Conservation (phyloP, 139 green algal species). For the Micromonas commoda region DNA sequence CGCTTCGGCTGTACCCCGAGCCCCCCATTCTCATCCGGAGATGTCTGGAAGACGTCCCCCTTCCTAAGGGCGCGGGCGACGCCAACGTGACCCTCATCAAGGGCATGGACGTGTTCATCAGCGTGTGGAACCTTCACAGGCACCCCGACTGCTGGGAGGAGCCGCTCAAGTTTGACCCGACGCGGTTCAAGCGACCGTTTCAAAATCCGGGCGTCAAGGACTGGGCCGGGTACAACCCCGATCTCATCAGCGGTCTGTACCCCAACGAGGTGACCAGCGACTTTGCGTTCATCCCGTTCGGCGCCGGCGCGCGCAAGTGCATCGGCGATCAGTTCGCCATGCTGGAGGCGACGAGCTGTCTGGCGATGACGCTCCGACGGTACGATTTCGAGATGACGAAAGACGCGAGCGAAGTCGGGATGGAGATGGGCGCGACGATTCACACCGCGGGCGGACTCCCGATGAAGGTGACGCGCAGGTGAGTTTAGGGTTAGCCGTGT, state of each 20-base stretch:
- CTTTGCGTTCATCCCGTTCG: conserved; percentile 94
- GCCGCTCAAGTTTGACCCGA: conserved; percentile 73
- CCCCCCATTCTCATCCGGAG: conserved; percentile 87
- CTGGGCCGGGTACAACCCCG: conserved; percentile 58
- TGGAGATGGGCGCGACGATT: conserved; percentile 47
- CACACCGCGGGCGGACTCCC: conserved; percentile 46
- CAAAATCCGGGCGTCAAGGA: conserved; percentile 24
- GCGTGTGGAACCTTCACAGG: conserved; percentile 50
- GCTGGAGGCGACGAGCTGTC: conserved; percentile 47
- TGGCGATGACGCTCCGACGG: conserved; percentile 77
- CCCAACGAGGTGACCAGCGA: conserved; percentile 86
- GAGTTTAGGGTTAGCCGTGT: too few relatives aligned
- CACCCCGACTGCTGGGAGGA: conserved; percentile 90
- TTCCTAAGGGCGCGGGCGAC: conserved; percentile 43
- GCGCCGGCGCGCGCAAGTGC: conserved; percentile 88
- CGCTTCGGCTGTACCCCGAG: conserved; percentile 88
- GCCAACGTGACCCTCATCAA: conserved; percentile 75
- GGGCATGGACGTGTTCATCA: conserved; percentile 97
- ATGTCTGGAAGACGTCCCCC: conserved; percentile 36
- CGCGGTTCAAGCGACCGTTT: conserved; percentile 59
- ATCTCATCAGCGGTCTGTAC: conserved; percentile 66
- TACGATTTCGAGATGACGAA: conserved; percentile 52
- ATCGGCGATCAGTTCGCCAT: conserved; percentile 80
- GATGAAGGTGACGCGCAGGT: conserved; percentile 33
- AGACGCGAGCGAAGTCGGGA: conserved; percentile 25